Percentiles rank a stretch among this genome's conserved stretches.
Evolutionary conservation across 192 early-diverging fungal species (phyloP).

Genomic region (Coemansia sp.): DNA sequence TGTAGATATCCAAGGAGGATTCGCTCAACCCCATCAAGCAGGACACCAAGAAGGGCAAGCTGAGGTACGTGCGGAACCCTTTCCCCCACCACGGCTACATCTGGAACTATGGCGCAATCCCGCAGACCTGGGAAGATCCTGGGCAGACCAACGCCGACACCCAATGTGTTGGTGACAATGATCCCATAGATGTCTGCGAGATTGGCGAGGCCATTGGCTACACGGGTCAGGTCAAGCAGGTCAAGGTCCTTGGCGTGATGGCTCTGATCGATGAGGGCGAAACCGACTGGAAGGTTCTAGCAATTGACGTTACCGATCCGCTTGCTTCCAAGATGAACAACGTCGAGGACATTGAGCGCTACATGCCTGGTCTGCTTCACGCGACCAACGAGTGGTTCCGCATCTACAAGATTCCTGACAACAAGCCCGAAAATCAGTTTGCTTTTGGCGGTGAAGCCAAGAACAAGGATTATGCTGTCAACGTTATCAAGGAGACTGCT

Average conservation of each 20-base stretch:
- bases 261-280: slow-evolving; percentile 98
- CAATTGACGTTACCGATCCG: slow-evolving; percentile 97
- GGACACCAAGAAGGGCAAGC: slow-evolving; percentile 99
- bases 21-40: slow-evolving; percentile 98
- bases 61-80: slow-evolving; percentile 96
- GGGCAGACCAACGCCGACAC: slow-evolving; percentile 86
- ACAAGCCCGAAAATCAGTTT: slow-evolving; percentile 99
- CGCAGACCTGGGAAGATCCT: slow-evolving; percentile 99
- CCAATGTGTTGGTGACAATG: slow-evolving; percentile 94
- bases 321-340: slow-evolving; percentile 96
- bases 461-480: slow-evolving; percentile 81
- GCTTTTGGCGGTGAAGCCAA: slow-evolving; percentile 91
- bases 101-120: slow-evolving; percentile 99
- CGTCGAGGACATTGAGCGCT: slow-evolving; percentile 98
- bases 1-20: slow-evolving; percentile 92
- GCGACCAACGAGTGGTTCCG: slow-evolving; percentile 99
- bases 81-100: slow-evolving; percentile 99
- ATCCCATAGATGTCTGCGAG: slow-evolving; percentile 97
- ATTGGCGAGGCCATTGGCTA: slow-evolving; percentile 94
- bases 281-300: slow-evolving; percentile 99
- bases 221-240: slow-evolving; percentile 97
- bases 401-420: slow-evolving; percentile 99
- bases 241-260: slow-evolving; percentile 98
- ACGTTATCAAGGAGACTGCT: slow-evolving; percentile 88
- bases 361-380: slow-evolving; percentile 92